phyloP scores from a whole-genome alignment of 2,329 filamentous ascomycete genomes.

The Ophiostoma angusticollis region DNA sequence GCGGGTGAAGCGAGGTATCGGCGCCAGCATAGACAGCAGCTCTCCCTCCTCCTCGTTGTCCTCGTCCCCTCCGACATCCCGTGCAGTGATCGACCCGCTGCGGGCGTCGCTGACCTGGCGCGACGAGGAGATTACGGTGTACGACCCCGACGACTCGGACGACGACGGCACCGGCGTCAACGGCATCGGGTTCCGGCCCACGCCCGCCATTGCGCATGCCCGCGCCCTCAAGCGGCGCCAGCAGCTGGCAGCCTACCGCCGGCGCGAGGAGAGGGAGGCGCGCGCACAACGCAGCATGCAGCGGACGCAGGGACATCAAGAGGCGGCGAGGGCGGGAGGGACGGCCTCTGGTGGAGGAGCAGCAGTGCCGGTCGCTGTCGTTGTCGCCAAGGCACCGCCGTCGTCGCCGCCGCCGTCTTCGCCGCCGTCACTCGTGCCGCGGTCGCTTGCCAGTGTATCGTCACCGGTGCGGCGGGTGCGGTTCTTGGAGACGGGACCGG shows the following conservation, averaged over 20 bases:
- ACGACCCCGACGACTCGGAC: constrained; percentile 50
- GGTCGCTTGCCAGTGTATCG: background rate
- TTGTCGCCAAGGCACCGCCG: background rate
- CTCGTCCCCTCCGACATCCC: background rate
- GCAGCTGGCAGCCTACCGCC: constrained; percentile 50
- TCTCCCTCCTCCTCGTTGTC: background rate
- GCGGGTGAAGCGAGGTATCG: constrained; percentile 5
- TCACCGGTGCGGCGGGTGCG: constrained; percentile 8
- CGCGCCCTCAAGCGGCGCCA: constrained; percentile 43
- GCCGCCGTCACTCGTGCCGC: background rate
- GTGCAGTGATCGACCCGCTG: constrained; percentile 34
- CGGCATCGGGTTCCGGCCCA: constrained; percentile 54
- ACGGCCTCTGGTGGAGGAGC: background rate
- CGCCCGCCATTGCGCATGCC: constrained; percentile 45
- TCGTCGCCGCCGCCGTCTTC: background rate
- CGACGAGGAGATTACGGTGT: constrained; percentile 54
- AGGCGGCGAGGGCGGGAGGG: background rate
- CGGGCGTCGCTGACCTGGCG: constrained; percentile 53
- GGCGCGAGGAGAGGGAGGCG: constrained; percentile 47
- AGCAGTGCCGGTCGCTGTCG: too few relatives aligned
- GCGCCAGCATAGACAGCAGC: background rate
- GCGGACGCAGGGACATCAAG: constrained; percentile 20
- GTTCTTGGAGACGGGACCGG: constrained; percentile 11
- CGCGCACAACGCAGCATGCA: constrained; percentile 41
- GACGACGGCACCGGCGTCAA: constrained; percentile 57